Conservation (phyloP, 108 stramenopile species). For the Cyclotella atomus region DNA sequence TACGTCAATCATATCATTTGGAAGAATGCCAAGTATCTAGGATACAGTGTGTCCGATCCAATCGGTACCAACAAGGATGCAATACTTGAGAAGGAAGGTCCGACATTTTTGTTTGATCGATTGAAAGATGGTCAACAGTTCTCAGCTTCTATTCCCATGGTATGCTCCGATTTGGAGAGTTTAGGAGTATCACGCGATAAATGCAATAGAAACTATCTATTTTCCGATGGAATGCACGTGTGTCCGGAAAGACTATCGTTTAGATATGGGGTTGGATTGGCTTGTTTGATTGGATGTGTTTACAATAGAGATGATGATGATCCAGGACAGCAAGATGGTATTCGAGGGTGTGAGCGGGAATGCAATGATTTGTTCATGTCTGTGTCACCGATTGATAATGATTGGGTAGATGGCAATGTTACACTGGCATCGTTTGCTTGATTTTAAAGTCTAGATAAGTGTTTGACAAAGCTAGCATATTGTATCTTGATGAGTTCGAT, state of each 20-base stretch:
- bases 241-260: not conserved
- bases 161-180: conserved; percentile 19
- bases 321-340: not conserved
- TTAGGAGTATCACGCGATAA: not conserved
- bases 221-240: conserved; percentile 1
- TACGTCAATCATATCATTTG: conserved; percentile 40
- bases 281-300: not conserved
- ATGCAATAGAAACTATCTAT: conserved; percentile 5
- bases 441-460: too few species aligned
- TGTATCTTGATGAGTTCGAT: too few species aligned
- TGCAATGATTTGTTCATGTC: conserved; percentile 10
- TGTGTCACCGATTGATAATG: not conserved
- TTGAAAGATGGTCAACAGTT: conserved; percentile 19
- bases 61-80: conserved; percentile 11
- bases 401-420: conserved; percentile 4
- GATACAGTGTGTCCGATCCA: conserved; percentile 23
- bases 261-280: not conserved
- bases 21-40: conserved; percentile 39
- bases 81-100: conserved; percentile 20
- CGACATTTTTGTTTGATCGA: conserved; percentile 38
- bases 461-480: too few species aligned
- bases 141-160: conserved; percentile 39
- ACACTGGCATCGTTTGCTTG: not conserved
- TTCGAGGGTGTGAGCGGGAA: not conserved
- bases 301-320: not conserved